Base-by-base conservation (phyloP, 1,139 yeast genomes). In the Yamadazyma trypodendri region DNA sequence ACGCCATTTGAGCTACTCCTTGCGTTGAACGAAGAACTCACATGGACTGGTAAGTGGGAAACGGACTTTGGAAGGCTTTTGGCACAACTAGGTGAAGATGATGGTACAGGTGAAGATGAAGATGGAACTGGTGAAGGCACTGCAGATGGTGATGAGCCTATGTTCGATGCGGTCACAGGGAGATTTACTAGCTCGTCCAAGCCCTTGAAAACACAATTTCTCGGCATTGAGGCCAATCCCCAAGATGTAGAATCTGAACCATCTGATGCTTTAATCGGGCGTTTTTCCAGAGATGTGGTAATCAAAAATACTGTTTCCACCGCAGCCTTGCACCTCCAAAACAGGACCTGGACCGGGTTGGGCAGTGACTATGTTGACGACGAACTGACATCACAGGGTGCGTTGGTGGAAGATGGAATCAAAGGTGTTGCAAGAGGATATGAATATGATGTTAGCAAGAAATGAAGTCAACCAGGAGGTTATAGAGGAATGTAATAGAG, bases 41-140 rank as follows among this genome's bases (percentile, higher is more conserved):
- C 79, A 2, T 90, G 97, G 97, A 82, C 92, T 0, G 97, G 97
- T 0, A 75, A 84, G 50, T 92, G 98, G 98, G 76, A 86, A 12
- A 81, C 90, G 0, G 94, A 86, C 49, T 88, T 89, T 58, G 69
- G 76, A 28, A 64, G 63, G 11, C 73, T 82, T 1, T 54, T 84
- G 43, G 51, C 55, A 33, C 63, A 61, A 3, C 49, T 57, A 12
- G 61, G 54, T 3, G 55, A 49, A 1, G 59, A 56, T 3, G 54
- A 56, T 1, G 49, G 43, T 2, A 48, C 48, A 1, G 54, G 50
- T 3, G 48, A 50, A 1, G 44, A 50, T 0, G 61, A 58, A 9
- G 68, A 65, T 1, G 49, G 43, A 2, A 48, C 48, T 1, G 54
- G 50, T 3, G 48, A 50, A 1, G 44, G 50, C 0, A 61, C 58